Evolutionary conservation across 2,329 filamentous ascomycete species (phyloP).

Genomic region (Aspergillus tamarii): DNA sequence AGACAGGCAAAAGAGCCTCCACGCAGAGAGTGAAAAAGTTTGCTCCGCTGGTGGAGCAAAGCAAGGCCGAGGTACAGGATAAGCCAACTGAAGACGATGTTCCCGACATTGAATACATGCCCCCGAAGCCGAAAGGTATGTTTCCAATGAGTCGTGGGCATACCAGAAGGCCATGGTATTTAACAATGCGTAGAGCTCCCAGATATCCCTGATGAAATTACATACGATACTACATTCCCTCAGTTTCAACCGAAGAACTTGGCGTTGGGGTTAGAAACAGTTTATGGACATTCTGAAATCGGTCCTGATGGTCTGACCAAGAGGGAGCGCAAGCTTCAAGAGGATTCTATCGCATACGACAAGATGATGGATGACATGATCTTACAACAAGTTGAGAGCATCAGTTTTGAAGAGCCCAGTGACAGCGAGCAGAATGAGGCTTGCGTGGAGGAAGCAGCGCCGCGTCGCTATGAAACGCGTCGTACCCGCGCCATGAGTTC

Average conservation of each 20-base stretch:
- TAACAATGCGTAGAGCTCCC: constrained; percentile 47
- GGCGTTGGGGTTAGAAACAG: constrained; percentile 54
- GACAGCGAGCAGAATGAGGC: constrained; percentile 48
- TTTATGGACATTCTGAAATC: constrained; percentile 52
- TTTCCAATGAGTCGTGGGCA: constrained; percentile 16
- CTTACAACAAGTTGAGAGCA: constrained; percentile 64
- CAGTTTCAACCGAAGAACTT: constrained; percentile 59
- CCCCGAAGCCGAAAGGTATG: constrained; percentile 66
- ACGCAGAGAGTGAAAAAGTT: constrained; percentile 65
- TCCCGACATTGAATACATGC: constrained; percentile 87
- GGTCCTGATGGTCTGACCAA: constrained; percentile 63
- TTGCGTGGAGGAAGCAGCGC: constrained; percentile 43
- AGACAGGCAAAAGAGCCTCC: constrained; percentile 62
- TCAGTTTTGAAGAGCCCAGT: constrained; percentile 64
- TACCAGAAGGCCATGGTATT: neutral
- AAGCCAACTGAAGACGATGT: constrained; percentile 56
- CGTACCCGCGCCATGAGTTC: constrained; percentile 32
- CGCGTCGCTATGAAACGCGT: constrained; percentile 26
- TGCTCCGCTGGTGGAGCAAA: constrained; percentile 53
- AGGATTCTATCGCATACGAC: constrained; percentile 64
- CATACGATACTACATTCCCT: constrained; percentile 54
- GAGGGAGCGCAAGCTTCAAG: constrained; percentile 70
- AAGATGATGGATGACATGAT: constrained; percentile 69
- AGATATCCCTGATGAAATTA: constrained; percentile 49
- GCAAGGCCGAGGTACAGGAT: constrained; percentile 50